These are phyloP conservation scores for Dothideomycetes sp. DNA, from an alignment of 2,329 filamentous ascomycete genomes.

Conservation along the genomic window DNA sequence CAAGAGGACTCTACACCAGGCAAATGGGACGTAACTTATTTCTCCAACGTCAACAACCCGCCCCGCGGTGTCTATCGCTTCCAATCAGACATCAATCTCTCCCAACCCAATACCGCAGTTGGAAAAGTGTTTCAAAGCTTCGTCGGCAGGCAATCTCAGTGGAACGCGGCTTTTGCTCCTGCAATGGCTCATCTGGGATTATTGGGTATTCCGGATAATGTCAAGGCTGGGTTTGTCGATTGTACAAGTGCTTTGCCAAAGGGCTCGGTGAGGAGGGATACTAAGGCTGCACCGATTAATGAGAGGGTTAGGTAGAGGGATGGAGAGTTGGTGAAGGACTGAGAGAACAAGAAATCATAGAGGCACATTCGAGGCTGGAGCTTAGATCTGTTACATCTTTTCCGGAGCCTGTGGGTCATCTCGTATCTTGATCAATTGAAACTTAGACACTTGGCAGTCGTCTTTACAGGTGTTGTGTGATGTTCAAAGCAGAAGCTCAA, in stretches of 20 bases:
- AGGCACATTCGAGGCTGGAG: too few species aligned
- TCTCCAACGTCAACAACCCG: slow-evolving; percentile 27
- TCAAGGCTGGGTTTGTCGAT: slow-evolving; percentile 15
- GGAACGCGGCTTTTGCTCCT: slow-evolving; percentile 8
- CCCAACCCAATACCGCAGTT: slow-evolving; percentile 18
- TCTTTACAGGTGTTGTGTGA: too few species aligned
- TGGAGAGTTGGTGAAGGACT: too few species aligned
- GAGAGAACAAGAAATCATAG: too few species aligned
- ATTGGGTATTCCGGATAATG: background rate
- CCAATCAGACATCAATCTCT: slow-evolving; percentile 23
- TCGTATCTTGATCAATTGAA: too few species aligned
- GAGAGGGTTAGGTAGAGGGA: slow-evolving; percentile 10
- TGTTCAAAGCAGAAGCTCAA: too few species aligned
- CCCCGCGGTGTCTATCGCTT: slow-evolving; percentile 23
- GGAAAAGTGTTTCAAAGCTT: slow-evolving; percentile 29
- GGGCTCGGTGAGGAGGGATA: background rate
- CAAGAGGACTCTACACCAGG: slow-evolving; percentile 42
- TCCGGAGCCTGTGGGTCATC: too few species aligned
- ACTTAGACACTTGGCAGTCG: too few species aligned
- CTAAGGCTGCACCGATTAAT: slow-evolving; percentile 6
- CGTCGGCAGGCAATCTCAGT: slow-evolving; percentile 21
- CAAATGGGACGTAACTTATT: slow-evolving; percentile 44
- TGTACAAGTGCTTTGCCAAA: slow-evolving; percentile 15
- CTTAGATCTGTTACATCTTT: too few species aligned
- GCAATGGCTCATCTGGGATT: slow-evolving; percentile 11